These are phyloP conservation scores for Beauveria australis DNA, from an alignment of 2,329 filamentous ascomycete genomes.

Conservation along the genomic window DNA sequence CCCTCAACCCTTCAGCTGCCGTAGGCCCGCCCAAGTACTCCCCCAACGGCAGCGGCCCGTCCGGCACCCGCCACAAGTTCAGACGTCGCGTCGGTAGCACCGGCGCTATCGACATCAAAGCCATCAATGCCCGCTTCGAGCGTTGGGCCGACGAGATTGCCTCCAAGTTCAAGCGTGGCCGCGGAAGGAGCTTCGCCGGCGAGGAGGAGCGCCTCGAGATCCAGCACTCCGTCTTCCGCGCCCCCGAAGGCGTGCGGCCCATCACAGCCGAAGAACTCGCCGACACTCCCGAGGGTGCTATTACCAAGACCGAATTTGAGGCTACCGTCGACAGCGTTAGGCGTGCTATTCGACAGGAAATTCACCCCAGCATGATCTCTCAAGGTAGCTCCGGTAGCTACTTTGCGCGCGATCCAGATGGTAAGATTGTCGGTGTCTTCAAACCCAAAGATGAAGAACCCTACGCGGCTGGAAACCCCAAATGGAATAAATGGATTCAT, in stretches of 20 bases:
- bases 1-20: conserved; percentile 49
- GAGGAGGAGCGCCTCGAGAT: conserved; percentile 90
- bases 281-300: conserved; percentile 52
- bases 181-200: conserved; percentile 59
- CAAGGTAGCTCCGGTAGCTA: conserved; percentile 98
- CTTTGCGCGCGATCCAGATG: conserved; percentile 84
- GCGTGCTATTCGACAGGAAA: conserved; percentile 77
- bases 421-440: conserved; percentile 95
- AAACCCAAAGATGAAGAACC: conserved; percentile 99
- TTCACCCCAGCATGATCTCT: conserved; percentile 91
- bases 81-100: conserved; percentile 53
- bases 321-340: conserved; percentile 84
- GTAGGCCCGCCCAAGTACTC: conserved; percentile 46
- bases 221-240: conserved; percentile 92
- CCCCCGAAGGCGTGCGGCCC: conserved; percentile 79
- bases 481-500: conserved; percentile 99
- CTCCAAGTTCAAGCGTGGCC: conserved; percentile 85
- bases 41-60: conserved; percentile 53
- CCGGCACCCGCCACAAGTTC: conserved; percentile 32
- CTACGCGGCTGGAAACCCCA: conserved; percentile 92
- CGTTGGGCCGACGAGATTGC: conserved; percentile 98
- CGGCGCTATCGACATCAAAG: conserved; percentile 92
- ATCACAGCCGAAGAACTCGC: conserved; percentile 68
- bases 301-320: conserved; percentile 78
- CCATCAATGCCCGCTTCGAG: conserved; percentile 91